These are phyloP conservation scores for Rhodotorula sp. DNA, from an alignment of 1,284 basidiomycete genomes.

Conservation along the genomic window DNA sequence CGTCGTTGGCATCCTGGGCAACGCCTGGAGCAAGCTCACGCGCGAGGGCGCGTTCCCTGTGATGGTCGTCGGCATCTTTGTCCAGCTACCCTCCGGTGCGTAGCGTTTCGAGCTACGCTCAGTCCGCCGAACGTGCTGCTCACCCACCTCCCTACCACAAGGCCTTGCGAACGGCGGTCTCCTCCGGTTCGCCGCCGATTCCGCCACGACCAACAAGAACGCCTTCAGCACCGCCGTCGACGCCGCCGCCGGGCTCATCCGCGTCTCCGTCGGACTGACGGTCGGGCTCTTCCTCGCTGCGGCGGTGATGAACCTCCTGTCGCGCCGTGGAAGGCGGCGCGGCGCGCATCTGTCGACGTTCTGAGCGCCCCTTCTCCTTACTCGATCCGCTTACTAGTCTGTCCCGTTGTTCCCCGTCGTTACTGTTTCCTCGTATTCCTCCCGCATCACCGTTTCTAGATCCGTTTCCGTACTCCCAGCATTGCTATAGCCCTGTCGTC, in stretches of 20 bases:
- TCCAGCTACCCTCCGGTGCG: constrained; percentile 77
- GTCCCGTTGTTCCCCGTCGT: neutral
- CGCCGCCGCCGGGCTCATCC: constrained; percentile 54
- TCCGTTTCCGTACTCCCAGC: no score
- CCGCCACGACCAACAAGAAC: constrained; percentile 48
- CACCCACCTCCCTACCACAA: neutral
- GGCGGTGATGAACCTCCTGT: constrained; percentile 44
- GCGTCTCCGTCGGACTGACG: constrained; percentile 58
- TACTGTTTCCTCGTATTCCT: no score
- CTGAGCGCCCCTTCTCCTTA: neutral
- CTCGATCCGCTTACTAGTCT: neutral
- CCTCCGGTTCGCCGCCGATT: constrained; percentile 65
- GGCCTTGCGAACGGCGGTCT: constrained; percentile 73
- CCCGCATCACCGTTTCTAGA: no score
- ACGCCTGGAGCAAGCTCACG: constrained; percentile 77
- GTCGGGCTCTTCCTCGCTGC: constrained; percentile 66
- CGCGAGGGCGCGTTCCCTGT: constrained; percentile 69
- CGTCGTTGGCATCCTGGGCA: constrained; percentile 77
- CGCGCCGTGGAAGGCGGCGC: constrained; percentile 14
- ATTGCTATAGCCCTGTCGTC: neutral
- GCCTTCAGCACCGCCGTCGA: constrained; percentile 58
- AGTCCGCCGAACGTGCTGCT: no score
- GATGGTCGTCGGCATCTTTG: constrained; percentile 64
- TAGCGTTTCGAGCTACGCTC: neutral
- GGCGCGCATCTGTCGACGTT: constrained; percentile 28